Evolutionary conservation across 805 yeast genomes (phyloP), one percentile per base, ranked within the genome.

Genomic region (Sporopachydermia quercuum): DNA sequence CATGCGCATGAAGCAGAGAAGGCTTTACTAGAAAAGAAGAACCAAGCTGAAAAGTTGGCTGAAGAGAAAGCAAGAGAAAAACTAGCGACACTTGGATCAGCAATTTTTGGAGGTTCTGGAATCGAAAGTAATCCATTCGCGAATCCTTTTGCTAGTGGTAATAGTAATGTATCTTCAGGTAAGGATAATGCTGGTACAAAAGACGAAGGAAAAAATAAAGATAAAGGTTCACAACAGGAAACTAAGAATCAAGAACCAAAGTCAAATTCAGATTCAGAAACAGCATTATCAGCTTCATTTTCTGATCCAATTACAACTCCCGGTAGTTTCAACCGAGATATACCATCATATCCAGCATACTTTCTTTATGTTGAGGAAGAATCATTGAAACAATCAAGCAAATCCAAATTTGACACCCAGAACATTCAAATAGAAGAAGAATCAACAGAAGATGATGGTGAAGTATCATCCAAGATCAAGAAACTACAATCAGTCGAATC

Each of bases 321-420:
- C 8, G 39, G 36, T 17, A 39, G 39, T 3, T 17, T 14, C 6
- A 39, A 37, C 13, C 43, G 43, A 40, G 49, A 56, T 16, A 49
- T 66, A 3, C 79, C 80, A 15, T 51, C 59, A 16, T 82, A 71
- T 47, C 77, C 78, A 3, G 87, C 86, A 3, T 76, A 56, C 51
- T 70, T 79, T 47, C 52, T 85, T 3, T 82, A 72, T 51, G 78
- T 84, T 3, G 94, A 83, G 37, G 67, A 68, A 39, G 96, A 87
- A 54, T 67, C 59, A 36, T 65, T 78, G 50, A 72, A 70, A 50
- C 41, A 66, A 65, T 16, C 62, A 63, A 14, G 77, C 63, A 44
- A 66, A 61, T 44, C 57, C 40, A 55, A 61, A 37, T 47, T 70
- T 15, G 78, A 83, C 3, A 40, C 39, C 15, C 73, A 71, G n/a